phyloP scores from a whole-genome alignment of 768 basidiomycete genomes.

The Mycena filopes region DNA sequence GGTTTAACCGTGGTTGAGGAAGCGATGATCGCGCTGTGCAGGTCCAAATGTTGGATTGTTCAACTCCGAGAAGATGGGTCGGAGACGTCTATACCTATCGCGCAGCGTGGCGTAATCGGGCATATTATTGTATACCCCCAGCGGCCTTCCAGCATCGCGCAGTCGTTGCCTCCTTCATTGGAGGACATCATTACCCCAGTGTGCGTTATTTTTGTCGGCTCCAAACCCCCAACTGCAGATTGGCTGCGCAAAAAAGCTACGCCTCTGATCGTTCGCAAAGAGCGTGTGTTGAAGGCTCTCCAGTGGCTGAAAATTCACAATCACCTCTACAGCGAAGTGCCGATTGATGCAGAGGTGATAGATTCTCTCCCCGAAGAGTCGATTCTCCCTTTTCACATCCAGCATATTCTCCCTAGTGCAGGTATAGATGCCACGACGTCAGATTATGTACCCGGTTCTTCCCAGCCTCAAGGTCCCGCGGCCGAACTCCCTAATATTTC shows the following conservation, averaged over 20 bases:
- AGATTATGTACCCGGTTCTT: too few relatives aligned
- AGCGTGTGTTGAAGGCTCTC: slow-evolving; percentile 5
- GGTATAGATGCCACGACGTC: too few relatives aligned
- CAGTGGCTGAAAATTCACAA: slow-evolving; percentile 22
- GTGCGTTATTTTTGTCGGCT: slow-evolving; percentile 17
- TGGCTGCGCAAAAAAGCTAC: slow-evolving; percentile 10
- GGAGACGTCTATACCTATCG: slow-evolving; percentile 19
- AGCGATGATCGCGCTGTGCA: slow-evolving; percentile 28
- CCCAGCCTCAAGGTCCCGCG: too few relatives aligned
- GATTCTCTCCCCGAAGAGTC: neutral
- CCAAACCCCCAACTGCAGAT: neutral
- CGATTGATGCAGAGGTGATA: slow-evolving; percentile 2
- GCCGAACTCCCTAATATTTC: neutral
- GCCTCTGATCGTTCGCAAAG: neutral
- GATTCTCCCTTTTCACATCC: slow-evolving; percentile 15
- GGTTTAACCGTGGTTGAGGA: slow-evolving; percentile 29
- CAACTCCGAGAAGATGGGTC: slow-evolving; percentile 15
- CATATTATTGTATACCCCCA: slow-evolving; percentile 20
- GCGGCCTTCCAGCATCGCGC: slow-evolving; percentile 5
- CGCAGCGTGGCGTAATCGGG: slow-evolving; percentile 10
- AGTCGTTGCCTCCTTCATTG: neutral
- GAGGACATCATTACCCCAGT: slow-evolving; percentile 9
- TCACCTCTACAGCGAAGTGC: neutral
- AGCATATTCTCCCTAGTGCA: neutral
- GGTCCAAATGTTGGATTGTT: slow-evolving; percentile 27